These are phyloP conservation scores for Talaromyces sp. DNA, from an alignment of 2,329 filamentous ascomycete genomes.

Conservation along the genomic window DNA sequence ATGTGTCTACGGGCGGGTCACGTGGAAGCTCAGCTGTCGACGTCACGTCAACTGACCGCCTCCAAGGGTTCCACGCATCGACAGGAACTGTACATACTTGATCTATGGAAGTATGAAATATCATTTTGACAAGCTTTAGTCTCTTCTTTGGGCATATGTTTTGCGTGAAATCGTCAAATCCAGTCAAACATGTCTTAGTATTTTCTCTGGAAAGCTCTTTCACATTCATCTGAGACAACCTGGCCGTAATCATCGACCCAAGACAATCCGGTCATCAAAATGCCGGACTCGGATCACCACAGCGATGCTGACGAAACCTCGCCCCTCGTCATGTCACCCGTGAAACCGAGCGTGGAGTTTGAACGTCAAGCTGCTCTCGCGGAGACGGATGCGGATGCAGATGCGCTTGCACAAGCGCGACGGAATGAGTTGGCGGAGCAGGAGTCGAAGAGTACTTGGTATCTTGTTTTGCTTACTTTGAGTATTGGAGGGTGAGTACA, in stretches of 20 bases:
- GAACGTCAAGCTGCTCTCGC: conserved; percentile 7
- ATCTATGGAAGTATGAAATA: neutral
- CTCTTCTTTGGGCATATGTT: neutral
- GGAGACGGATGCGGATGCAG: conserved; percentile 5
- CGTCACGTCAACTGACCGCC: conserved; percentile 8
- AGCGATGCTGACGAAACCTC: conserved; percentile 28
- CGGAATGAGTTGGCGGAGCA: conserved; percentile 49
- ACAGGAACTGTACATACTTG: neutral
- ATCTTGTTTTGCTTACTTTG: conserved; percentile 80
- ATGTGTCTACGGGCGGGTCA: neutral
- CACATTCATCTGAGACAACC: neutral
- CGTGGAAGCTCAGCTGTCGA: conserved; percentile 1
- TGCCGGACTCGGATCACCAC: conserved; percentile 17
- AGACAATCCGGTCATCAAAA: neutral
- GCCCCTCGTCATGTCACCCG: conserved; percentile 32
- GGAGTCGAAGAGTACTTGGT: conserved; percentile 72
- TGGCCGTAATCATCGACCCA: neutral
- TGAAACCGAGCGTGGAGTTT: conserved; percentile 22
- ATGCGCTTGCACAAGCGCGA: conserved; percentile 14
- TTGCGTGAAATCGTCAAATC: neutral
- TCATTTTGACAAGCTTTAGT: neutral
- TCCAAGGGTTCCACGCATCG: neutral
- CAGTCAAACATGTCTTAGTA: neutral
- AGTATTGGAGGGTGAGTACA: conserved; percentile 67
- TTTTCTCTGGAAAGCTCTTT: neutral